These are phyloP conservation scores for Sarocladium oryzae DNA, from an alignment of 2,329 filamentous ascomycete genomes.

Conservation along the genomic window DNA sequence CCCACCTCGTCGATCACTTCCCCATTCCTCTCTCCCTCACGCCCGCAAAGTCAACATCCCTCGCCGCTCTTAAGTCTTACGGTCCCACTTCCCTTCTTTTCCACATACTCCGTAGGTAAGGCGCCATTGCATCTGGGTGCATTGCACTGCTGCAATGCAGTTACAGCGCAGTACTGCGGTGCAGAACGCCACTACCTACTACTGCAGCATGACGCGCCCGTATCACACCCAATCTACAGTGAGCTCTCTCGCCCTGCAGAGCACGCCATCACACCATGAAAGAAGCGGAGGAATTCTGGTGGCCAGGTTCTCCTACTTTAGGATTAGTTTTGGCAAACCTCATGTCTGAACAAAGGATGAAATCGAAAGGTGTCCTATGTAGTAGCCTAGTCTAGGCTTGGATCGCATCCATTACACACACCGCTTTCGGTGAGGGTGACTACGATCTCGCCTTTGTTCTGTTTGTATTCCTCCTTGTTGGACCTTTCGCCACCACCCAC, in stretches of 20 bases:
- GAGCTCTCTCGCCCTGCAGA: too few relatives aligned
- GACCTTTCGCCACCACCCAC: not conserved
- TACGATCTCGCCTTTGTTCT: not conserved
- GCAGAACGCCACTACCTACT: too few relatives aligned
- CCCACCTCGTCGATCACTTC: conserved; percentile 7
- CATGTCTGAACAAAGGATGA: too few relatives aligned
- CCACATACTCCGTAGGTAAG: not conserved
- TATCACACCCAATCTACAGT: not conserved
- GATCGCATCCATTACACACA: too few relatives aligned
- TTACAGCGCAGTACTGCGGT: too few relatives aligned
- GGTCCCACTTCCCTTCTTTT: not conserved
- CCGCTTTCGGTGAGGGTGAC: too few relatives aligned
- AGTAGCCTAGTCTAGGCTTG: too few relatives aligned
- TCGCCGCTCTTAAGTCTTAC: conserved; percentile 7
- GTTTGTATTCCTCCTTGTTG: not conserved
- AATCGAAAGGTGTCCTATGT: too few relatives aligned
- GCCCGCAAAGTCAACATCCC: not conserved
- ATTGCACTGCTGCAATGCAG: too few relatives aligned
- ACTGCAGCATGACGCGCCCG: conserved; percentile 7
- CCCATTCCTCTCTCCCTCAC: conserved; percentile 6
- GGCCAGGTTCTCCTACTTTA: not conserved
- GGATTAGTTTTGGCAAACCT: not conserved
- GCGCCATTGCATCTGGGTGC: too few relatives aligned
- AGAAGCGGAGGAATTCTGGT: too few relatives aligned
- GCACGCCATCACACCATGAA: too few relatives aligned